phyloP scores from a whole-genome alignment of 2,329 filamentous ascomycete genomes.

The Apiospora saccharicola region DNA sequence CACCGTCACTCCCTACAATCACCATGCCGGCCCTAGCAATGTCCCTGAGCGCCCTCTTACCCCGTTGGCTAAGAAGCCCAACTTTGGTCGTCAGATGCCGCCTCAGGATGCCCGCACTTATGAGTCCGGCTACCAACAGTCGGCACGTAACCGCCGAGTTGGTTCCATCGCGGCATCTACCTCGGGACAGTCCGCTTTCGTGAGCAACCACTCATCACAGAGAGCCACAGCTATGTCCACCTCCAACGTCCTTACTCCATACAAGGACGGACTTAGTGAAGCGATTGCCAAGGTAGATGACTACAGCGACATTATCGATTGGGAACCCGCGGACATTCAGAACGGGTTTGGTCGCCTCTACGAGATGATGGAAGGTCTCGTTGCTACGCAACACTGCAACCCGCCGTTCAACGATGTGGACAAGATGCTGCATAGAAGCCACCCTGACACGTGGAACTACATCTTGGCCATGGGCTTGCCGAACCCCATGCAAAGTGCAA shows the following conservation, averaged over 20 bases:
- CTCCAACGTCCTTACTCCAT: not conserved
- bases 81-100: conserved; percentile 1
- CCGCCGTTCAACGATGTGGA: conserved; percentile 31
- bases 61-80: conserved; percentile 21
- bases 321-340: conserved; percentile 37
- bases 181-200: conserved; percentile 4
- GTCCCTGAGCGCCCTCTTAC: conserved; percentile 13
- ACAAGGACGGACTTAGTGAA: not conserved
- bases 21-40: not conserved
- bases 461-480: conserved; percentile 36
- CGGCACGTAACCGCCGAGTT: not conserved
- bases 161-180: not conserved
- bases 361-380: conserved; percentile 39
- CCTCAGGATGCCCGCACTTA: conserved; percentile 21
- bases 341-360: conserved; percentile 37
- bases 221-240: not conserved
- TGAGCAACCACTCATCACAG: not conserved
- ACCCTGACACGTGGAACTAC: conserved; percentile 39
- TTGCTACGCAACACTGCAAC: conserved; percentile 36
- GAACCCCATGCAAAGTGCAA: conserved; percentile 32
- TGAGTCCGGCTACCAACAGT: not conserved
- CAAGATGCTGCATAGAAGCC: conserved; percentile 29
- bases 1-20: not conserved
- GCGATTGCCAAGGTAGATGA: not conserved
- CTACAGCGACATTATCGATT: conserved; percentile 32